These are phyloP conservation scores for Tetracladium setigerum DNA, from an alignment of 495 filamentous ascomycete species.

Conservation along the genomic window DNA sequence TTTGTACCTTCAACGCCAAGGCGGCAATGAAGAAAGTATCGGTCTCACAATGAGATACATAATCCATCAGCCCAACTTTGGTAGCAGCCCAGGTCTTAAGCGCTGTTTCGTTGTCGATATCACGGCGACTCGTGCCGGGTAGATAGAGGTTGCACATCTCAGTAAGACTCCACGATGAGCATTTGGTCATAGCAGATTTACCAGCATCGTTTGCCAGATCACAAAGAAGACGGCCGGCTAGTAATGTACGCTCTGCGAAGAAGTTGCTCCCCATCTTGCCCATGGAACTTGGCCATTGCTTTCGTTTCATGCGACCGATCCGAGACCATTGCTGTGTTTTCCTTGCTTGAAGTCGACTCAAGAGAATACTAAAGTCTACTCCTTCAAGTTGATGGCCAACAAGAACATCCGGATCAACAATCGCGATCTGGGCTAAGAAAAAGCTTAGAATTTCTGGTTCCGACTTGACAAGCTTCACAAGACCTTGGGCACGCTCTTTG, in stretches of 20 bases:
- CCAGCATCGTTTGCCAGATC: conserved; percentile 95
- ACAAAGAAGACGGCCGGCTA: conserved; percentile 83
- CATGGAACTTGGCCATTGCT: conserved; percentile 82
- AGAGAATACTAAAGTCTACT: conserved; percentile 85
- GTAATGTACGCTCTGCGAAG: conserved; percentile 83
- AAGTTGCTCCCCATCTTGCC: conserved; percentile 81
- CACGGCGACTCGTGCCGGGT: conserved; percentile 52
- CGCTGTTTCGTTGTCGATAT: conserved; percentile 79
- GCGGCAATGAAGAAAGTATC: conserved; percentile 96
- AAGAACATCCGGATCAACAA: conserved; percentile 85
- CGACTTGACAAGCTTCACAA: conserved; percentile 71
- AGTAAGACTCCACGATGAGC: conserved; percentile 93
- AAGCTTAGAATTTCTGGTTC: conserved; percentile 77
- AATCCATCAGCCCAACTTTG: conserved; percentile 84
- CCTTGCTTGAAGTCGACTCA: conserved; percentile 80
- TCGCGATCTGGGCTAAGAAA: conserved; percentile 81
- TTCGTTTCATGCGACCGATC: conserved; percentile 75
- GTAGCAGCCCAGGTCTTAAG: conserved; percentile 82
- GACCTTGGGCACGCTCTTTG: conserved; percentile 49
- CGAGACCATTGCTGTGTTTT: conserved; percentile 91
- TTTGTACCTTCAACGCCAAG: conserved; percentile 76
- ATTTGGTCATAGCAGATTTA: conserved; percentile 95
- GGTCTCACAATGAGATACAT: conserved; percentile 82
- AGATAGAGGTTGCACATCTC: conserved; percentile 95
- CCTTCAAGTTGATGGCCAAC: conserved; percentile 96